A percentile compares a stretch with the other conserved stretches of the same genome.
Evolutionary conservation across 129 eudicot genomes (phyloP).

Genomic region (Gnaphalium uliginosum): DNA sequence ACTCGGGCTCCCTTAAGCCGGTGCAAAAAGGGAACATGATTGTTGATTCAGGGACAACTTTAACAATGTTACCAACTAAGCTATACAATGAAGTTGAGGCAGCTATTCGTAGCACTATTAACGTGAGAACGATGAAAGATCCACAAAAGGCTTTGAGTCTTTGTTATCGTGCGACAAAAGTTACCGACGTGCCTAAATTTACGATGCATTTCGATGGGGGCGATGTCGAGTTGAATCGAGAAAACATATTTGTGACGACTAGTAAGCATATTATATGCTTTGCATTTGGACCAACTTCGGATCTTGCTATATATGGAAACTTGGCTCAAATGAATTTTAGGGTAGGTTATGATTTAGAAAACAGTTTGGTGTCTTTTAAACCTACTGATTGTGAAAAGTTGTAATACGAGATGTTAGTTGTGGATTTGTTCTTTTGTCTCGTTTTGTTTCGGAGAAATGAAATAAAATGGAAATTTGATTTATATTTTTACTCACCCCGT

Average conservation of each 20-base stretch:
- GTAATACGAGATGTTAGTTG: not conserved
- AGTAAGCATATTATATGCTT: slow-evolving; percentile 38
- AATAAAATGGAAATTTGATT: not conserved
- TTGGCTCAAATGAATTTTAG: slow-evolving; percentile 47
- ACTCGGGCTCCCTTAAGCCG: not conserved
- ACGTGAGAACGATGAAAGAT: slow-evolving; percentile 24
- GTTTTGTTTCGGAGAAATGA: not conserved
- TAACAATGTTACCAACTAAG: slow-evolving; percentile 31
- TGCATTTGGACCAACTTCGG: slow-evolving; percentile 9
- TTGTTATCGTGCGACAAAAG: slow-evolving; percentile 30
- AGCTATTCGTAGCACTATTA: slow-evolving; percentile 24
- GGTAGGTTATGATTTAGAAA: slow-evolving; percentile 50
- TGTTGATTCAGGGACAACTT: slow-evolving; percentile 61
- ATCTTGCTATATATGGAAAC: slow-evolving; percentile 35
- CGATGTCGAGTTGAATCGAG: slow-evolving; percentile 35
- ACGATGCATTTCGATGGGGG: slow-evolving; percentile 47
- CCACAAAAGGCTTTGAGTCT: slow-evolving; percentile 18
- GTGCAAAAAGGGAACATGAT: slow-evolving; percentile 47
- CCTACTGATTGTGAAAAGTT: slow-evolving; percentile 42
- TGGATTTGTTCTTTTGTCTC: not conserved
- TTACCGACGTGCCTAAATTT: slow-evolving; percentile 17
- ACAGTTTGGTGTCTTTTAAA: slow-evolving; percentile 40
- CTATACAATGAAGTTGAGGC: slow-evolving; percentile 24
- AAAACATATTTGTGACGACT: slow-evolving; percentile 31
- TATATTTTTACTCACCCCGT: too few relatives aligned